These are phyloP conservation scores for Funneliformis caledonium DNA, from an alignment of 371 early-diverging fungal genomes.

Conservation along the genomic window DNA sequence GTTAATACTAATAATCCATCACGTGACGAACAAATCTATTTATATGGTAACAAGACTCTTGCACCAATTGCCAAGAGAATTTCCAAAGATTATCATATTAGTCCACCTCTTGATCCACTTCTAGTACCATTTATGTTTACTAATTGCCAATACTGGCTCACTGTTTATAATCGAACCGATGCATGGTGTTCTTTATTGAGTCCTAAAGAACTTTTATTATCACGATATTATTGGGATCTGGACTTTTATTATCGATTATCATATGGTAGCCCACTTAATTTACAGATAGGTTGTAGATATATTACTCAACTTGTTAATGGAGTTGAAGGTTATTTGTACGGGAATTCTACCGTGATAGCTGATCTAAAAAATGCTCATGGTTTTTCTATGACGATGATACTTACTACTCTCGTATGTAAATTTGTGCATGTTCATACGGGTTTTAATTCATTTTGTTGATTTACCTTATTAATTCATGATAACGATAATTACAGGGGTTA, in stretches of 20 bases:
- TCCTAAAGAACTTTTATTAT: no score
- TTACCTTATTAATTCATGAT: no score
- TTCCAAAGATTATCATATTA: no score
- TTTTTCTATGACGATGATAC: constrained; percentile 41
- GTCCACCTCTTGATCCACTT: no score
- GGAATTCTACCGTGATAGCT: constrained; percentile 9
- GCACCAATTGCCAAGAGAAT: no score
- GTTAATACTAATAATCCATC: background rate
- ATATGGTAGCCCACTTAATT: no score
- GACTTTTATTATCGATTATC: no score
- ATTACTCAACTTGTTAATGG: constrained; percentile 43
- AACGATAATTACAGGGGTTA: constrained; percentile 17
- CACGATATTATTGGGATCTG: no score
- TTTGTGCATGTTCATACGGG: background rate
- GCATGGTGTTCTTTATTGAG: no score
- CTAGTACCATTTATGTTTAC: no score
- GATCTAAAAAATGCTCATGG: constrained; percentile 53
- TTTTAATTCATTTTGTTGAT: background rate
- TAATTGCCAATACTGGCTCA: no score
- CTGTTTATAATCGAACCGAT: constrained; percentile 45
- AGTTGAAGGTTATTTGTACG: constrained; percentile 40
- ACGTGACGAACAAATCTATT: background rate
- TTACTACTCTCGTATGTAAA: no score
- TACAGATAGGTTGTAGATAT: constrained; percentile 47
- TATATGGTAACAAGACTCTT: background rate